A percentile compares a stretch with the other conserved stretches of the same genome.
Conservation (phyloP, 768 basidiomycete species). For the Pleurotus tuoliensis region DNA sequence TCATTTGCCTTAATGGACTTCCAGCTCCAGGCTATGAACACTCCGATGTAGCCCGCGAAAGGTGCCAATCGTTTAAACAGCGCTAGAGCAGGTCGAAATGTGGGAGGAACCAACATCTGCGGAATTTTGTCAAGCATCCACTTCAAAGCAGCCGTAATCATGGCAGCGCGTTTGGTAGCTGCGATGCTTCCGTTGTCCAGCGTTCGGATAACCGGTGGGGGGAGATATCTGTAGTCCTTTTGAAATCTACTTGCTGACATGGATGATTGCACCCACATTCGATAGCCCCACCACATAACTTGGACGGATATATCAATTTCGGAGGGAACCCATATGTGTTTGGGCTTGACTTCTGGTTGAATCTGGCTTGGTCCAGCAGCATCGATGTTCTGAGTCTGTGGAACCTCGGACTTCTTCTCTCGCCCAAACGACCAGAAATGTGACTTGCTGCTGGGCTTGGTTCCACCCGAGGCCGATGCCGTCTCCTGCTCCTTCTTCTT, state of each 20-base stretch:
- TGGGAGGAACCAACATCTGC: conserved; percentile 51
- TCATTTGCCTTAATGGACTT: conserved; percentile 60
- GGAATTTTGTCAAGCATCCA: conserved; percentile 71
- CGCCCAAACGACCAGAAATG: conserved; percentile 3
- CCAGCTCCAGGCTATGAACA: conserved; percentile 81
- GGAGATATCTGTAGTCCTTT: conserved; percentile 56
- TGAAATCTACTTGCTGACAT: not conserved
- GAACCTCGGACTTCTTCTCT: conserved; percentile 10
- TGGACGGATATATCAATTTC: conserved; percentile 69
- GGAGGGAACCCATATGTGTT: conserved; percentile 65
- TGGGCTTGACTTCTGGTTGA: conserved; percentile 11
- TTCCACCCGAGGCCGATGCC: conserved; percentile 9
- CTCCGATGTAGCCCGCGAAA: conserved; percentile 66
- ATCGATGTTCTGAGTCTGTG: not conserved
- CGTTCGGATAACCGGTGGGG: conserved; percentile 66
- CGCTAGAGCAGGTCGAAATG: conserved; percentile 50
- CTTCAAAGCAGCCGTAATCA: conserved; percentile 70
- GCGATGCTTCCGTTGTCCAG: conserved; percentile 62
- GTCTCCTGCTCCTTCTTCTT: conserved; percentile 4
- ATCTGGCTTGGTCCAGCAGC: conserved; percentile 9
- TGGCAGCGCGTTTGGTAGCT: conserved; percentile 68
- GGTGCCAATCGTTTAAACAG: conserved; percentile 64
- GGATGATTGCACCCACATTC: conserved; percentile 35
- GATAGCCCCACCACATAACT: conserved; percentile 79
- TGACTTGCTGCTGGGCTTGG: conserved; percentile 11